Percentiles rank a stretch among this genome's conserved stretches.
phyloP scores from a whole-genome alignment of 495 filamentous ascomycete genomes.

The Geoglossum glabrum region DNA sequence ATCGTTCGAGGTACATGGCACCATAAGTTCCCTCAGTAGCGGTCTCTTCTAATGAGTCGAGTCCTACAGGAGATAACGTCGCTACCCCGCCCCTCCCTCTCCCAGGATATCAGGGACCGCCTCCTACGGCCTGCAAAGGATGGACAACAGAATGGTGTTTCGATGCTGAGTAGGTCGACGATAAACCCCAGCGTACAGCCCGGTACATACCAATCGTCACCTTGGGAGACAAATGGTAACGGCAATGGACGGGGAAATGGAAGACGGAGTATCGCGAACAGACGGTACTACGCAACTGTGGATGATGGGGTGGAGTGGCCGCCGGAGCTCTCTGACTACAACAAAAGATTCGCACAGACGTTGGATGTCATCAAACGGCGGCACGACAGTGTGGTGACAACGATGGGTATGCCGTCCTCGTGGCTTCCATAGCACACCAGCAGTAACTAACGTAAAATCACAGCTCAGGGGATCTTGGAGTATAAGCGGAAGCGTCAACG shows the following conservation, averaged over 20 bases:
- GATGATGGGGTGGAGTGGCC: slow-evolving; percentile 85
- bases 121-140: slow-evolving; percentile 52
- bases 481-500: slow-evolving; percentile 92
- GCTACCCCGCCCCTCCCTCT: slow-evolving; percentile 55
- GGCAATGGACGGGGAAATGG: slow-evolving; percentile 19
- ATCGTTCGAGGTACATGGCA: slow-evolving; percentile 71
- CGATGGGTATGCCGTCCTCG: slow-evolving; percentile 23
- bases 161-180: slow-evolving; percentile 61
- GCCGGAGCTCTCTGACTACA: slow-evolving; percentile 84
- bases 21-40: neutral
- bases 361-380: slow-evolving; percentile 85
- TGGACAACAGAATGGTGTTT: slow-evolving; percentile 20
- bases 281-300: slow-evolving; percentile 79
- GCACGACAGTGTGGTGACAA: slow-evolving; percentile 94
- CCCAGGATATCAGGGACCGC: slow-evolving; percentile 55
- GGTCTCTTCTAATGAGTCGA: slow-evolving; percentile 12
- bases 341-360: slow-evolving; percentile 70
- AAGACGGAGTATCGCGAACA: slow-evolving; percentile 30
- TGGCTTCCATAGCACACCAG: neutral
- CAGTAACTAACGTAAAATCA: neutral
- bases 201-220: slow-evolving; percentile 70
- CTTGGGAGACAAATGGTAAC: slow-evolving; percentile 30
- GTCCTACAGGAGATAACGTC: slow-evolving; percentile 63
- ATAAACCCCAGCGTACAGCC: slow-evolving; percentile 74
- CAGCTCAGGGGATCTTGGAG: slow-evolving; percentile 88